Evolutionary conservation across 805 yeast species (phyloP).

Genomic region (Candida coquimbonensis): DNA sequence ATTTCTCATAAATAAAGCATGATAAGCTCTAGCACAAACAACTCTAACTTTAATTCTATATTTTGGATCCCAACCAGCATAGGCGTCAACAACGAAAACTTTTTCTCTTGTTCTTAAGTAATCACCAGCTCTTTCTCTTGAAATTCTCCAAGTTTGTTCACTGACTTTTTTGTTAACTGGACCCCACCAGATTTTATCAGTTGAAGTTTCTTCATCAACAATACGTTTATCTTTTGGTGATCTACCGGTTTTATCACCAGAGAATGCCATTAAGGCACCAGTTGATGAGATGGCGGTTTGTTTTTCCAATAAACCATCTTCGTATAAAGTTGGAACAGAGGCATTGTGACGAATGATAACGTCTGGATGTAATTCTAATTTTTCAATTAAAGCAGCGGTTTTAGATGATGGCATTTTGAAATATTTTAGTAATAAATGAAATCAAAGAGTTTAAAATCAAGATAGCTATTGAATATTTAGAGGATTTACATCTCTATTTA

Average conservation of each 20-base stretch:
- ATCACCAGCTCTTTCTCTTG: constrained; percentile 94
- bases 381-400: constrained; percentile 17
- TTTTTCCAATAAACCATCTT: constrained; percentile 85
- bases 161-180: constrained; percentile 95
- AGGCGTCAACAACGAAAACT: constrained; percentile 92
- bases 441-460: neutral
- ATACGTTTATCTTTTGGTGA: constrained; percentile 98
- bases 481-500: constrained; percentile 3
- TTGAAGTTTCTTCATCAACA: constrained; percentile 87
- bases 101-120: constrained; percentile 93
- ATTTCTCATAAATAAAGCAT: constrained; percentile 95
- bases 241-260: constrained; percentile 95
- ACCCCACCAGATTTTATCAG: constrained; percentile 95
- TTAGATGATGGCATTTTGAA: constrained; percentile 23
- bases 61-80: constrained; percentile 98
- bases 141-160: constrained; percentile 90
- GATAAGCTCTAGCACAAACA: constrained; percentile 97
- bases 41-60: constrained; percentile 94
- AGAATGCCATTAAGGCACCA: constrained; percentile 93
- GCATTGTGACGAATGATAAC: constrained; percentile 82
- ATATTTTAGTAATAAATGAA: neutral
- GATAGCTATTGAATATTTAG: neutral
- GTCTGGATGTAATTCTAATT: constrained; percentile 49
- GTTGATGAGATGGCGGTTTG: constrained; percentile 88
- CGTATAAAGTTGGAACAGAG: constrained; percentile 86